Conservation (phyloP, 768 basidiomycete species). For the Tricholoma hemisulphureum region DNA sequence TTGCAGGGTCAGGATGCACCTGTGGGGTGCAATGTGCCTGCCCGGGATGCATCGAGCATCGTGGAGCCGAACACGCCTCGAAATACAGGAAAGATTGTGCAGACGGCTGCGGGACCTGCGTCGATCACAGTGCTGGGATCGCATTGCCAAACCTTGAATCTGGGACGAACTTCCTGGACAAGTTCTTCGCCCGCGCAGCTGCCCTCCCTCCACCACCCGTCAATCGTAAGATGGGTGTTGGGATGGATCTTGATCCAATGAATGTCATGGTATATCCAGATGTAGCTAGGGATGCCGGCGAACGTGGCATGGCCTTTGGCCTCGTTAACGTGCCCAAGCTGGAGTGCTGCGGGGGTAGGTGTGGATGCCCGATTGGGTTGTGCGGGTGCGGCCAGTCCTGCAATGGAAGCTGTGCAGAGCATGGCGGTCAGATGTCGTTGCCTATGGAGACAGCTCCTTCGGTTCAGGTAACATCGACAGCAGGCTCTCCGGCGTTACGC, state of each 20-base stretch:
- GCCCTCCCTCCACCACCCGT: slow-evolving; percentile 59
- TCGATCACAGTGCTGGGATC: slow-evolving; percentile 50
- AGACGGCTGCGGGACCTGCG: slow-evolving; percentile 61
- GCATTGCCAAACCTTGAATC: slow-evolving; percentile 36
- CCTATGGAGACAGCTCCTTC: not conserved
- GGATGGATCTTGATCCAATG: slow-evolving; percentile 46
- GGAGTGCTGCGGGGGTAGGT: slow-evolving; percentile 63
- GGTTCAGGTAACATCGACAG: not conserved
- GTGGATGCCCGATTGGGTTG: slow-evolving; percentile 51
- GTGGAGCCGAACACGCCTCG: slow-evolving; percentile 48
- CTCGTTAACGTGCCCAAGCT: slow-evolving; percentile 61
- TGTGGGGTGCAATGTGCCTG: slow-evolving; percentile 70
- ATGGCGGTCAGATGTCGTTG: slow-evolving; percentile 10
- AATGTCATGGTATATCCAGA: slow-evolving; percentile 49
- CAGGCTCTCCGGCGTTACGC: slow-evolving; percentile 12
- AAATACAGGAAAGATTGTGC: slow-evolving; percentile 46
- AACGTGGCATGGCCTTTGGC: slow-evolving; percentile 44
- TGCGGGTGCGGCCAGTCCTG: slow-evolving; percentile 63
- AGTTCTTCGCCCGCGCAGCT: slow-evolving; percentile 68
- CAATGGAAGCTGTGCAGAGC: slow-evolving; percentile 49
- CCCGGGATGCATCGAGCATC: slow-evolving; percentile 72
- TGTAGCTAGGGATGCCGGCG: slow-evolving; percentile 34
- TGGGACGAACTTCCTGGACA: slow-evolving; percentile 46
- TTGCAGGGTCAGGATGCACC: slow-evolving; percentile 69
- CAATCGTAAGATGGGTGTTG: slow-evolving; percentile 38